Base-by-base conservation (phyloP, 2,329 filamentous ascomycete genomes). In the Fusarium verrucosum region DNA sequence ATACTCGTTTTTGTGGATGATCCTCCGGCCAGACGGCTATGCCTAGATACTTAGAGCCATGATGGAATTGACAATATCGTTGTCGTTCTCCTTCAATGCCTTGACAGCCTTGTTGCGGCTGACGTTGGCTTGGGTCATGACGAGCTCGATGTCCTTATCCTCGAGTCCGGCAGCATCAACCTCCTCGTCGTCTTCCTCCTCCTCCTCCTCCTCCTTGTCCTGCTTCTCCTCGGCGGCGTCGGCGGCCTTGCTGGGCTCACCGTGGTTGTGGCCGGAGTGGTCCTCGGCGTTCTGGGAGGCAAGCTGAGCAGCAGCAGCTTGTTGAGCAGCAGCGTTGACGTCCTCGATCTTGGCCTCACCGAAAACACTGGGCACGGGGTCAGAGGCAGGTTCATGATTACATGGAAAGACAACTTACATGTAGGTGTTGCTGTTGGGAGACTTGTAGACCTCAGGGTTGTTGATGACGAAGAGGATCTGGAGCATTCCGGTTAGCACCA, bases 331-430 rank as follows among this genome's bases (percentile, higher is more conserved):
- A 75, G 95, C 96, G 90, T 98, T 99, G 76, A 98, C 87, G 82
- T 99, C 96, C 88, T 99, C 95, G 71, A 99, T 98, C 92, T 99
- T 99, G 78, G 96, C 95, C 87, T 99, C 96, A 81, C 95, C 95
- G 79, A 99, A 99, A 82, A 98, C 96, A 83, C 94, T 97, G 73
- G 58, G n/a, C 19, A 40, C 38, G 26, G 63, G 51, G 41, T 50
- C 26, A 60, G 40, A 41, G 16, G 25, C 4, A 8, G 28, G 17
- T 35, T 22, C 20, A 19, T 23, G 19, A 10, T 3, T 33, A 16
- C 16, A 17, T 30, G 41, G 16, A 25, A 35, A n/a, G 13, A 26
- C 36, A 36, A 80, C 93, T 88, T 83, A 98, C 94, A 99, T 99
- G 88, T 94, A 99, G 79, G 94, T 98, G 89, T 98, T 98, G 91